Base-by-base conservation (phyloP, 768 basidiomycete genomes). In the Lactarius akahatsu region DNA sequence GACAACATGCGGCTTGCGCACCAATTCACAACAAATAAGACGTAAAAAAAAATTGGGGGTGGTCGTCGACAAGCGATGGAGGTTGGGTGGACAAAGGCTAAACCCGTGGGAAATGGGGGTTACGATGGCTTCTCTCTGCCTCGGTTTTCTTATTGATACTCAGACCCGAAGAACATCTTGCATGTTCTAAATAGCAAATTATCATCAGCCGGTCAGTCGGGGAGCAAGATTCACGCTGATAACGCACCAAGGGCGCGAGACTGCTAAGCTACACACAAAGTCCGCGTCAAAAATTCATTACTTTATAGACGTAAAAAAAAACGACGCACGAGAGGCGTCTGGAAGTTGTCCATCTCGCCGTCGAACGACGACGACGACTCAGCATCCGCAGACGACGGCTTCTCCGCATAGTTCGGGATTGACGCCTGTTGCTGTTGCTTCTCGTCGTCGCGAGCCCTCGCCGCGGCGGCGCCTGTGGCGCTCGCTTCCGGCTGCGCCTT, bases 291-390 rank as follows among this genome's bases (percentile, higher is more conserved):
- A 45, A 45, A 20, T 20, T 30, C 20, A 47, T 18, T 50, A 41
- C 16, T 50, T 23, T 45, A 8, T 20, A n/a, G 36, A 67, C 57
- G 65, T 62, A 28, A 56, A 11, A 62, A 45, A 28, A 45, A 61
- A 36, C 18, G 32, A 20, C 69, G 32, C 30, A 70, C 69, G 62
- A 63, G 56, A 15, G 70, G 70, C 13, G 59, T 66, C 59, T 71
- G 70, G 50, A 71, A 71, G 56, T 66, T 64, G 28, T 62, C 60
- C 68, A 64, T 59, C 32, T 71, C 69, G 30, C 67, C 62, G 20
- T 67, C 32, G 32, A 61, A 41, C 0, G 40, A 28, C 32, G 26
- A 28, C 32, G 26, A 38, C 55, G 38, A 15, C 38, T 58, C 57
- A 34, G 15, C 59, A 9, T 68, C 58, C 60, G 64, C 34, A 47